A percentile compares a stretch with the other conserved stretches of the same genome.
Evolutionary conservation across 2,329 filamentous ascomycete species (phyloP).

Genomic region (Knufia fluminis): DNA sequence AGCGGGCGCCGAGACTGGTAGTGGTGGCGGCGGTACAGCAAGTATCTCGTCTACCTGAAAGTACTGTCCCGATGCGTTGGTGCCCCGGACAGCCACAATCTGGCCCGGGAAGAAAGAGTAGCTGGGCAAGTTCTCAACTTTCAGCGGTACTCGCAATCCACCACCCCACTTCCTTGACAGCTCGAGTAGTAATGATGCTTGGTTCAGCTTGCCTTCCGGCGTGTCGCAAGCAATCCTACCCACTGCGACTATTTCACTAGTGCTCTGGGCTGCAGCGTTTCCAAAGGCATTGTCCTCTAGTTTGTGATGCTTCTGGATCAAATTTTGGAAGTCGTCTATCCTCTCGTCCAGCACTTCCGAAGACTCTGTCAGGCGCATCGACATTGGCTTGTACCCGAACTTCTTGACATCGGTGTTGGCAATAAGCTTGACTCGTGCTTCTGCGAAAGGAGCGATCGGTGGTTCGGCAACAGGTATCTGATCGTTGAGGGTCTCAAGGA

Average conservation of each 20-base stretch:
- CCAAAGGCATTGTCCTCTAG: constrained; percentile 76
- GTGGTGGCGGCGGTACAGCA: constrained; percentile 62
- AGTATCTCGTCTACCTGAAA: constrained; percentile 74
- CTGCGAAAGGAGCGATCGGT: constrained; percentile 61
- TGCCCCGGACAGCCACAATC: constrained; percentile 77
- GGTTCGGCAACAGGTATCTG: constrained; percentile 59
- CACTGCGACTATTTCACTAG: constrained; percentile 77
- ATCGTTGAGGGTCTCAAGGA: constrained; percentile 73
- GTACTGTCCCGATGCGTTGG: constrained; percentile 74
- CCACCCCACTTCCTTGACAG: constrained; percentile 75
- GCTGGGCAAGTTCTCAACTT: constrained; percentile 56
- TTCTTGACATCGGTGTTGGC: constrained; percentile 85
- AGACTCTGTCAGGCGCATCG: constrained; percentile 87
- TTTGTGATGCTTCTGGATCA: constrained; percentile 64
- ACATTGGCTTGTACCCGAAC: constrained; percentile 81
- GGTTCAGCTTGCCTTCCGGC: constrained; percentile 75
- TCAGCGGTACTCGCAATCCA: constrained; percentile 70
- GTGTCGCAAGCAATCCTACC: constrained; percentile 86
- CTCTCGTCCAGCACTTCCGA: constrained; percentile 91
- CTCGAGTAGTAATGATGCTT: constrained; percentile 77
- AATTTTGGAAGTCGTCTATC: constrained; percentile 77
- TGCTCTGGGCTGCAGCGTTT: constrained; percentile 75
- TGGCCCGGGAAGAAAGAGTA: constrained; percentile 93
- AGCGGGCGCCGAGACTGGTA: constrained; percentile 59
- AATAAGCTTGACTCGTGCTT: constrained; percentile 72